phyloP scores from a whole-genome alignment of 2,329 filamentous ascomycete species.

The Apiospora phragmitis region DNA sequence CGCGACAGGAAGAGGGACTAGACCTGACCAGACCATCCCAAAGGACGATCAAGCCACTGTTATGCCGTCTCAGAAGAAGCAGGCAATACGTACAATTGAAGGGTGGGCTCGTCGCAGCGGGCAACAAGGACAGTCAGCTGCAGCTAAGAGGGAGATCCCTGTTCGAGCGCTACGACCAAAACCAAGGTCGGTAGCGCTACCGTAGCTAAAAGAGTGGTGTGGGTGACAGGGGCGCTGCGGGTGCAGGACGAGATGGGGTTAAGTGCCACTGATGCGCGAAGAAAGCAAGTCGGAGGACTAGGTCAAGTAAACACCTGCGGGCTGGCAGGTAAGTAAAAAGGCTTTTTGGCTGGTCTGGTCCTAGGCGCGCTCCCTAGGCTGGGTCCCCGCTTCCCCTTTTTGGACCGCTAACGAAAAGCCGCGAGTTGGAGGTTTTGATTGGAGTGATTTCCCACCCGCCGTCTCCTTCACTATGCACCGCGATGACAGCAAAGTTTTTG shows the following conservation, averaged over 20 bases:
- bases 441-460: not conserved
- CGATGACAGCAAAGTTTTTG: not conserved
- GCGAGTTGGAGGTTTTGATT: not conserved
- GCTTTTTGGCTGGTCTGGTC: not conserved
- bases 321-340: not conserved
- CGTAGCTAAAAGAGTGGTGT: not conserved
- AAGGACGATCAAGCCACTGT: conserved; percentile 9
- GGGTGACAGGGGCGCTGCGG: not conserved
- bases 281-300: not conserved
- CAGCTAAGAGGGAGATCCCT: conserved; percentile 3
- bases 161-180: conserved; percentile 1
- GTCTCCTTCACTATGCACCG: not conserved
- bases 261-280: not conserved
- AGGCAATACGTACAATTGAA: conserved; percentile 9
- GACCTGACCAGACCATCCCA: not conserved
- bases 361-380: not conserved
- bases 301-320: not conserved
- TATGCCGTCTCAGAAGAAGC: conserved; percentile 7
- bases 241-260: not conserved
- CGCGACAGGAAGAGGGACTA: not conserved
- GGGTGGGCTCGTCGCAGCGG: not conserved
- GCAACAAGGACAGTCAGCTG: conserved; percentile 7
- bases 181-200: not conserved
- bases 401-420: not conserved
- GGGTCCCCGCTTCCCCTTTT: not conserved